Conservation (phyloP, 1,284 basidiomycete species). For the Anthracocystis setariae region DNA sequence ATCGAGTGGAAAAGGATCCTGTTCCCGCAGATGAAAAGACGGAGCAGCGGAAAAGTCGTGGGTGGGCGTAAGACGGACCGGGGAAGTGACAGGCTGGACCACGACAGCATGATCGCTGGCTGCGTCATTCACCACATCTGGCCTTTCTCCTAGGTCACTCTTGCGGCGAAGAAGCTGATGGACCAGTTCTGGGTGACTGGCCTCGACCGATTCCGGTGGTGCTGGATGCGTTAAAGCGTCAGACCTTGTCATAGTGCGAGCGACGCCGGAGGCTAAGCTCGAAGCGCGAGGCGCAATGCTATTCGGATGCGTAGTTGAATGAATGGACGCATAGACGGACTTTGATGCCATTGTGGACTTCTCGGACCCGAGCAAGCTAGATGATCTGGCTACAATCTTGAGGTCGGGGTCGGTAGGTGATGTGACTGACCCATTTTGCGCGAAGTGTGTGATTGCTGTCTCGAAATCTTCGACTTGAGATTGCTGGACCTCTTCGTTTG, state of each 20-base stretch:
- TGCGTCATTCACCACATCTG: constrained; percentile 22
- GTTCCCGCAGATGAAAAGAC: constrained; percentile 18
- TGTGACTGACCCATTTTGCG: constrained; percentile 8
- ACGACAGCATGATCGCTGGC: constrained; percentile 55
- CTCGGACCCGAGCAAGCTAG: constrained; percentile 38
- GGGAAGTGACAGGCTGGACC: constrained; percentile 23
- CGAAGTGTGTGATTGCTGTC: background rate
- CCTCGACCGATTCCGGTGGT: constrained; percentile 51
- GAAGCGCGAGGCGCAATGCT: constrained; percentile 26
- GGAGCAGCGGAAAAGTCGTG: constrained; percentile 9
- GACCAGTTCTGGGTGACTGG: constrained; percentile 45
- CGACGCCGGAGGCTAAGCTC: constrained; percentile 13
- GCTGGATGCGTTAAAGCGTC: constrained; percentile 50
- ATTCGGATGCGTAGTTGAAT: constrained; percentile 21
- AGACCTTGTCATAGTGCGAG: constrained; percentile 34
- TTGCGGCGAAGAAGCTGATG: constrained; percentile 53
- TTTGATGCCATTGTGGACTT: constrained; percentile 22
- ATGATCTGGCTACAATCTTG: constrained; percentile 33
- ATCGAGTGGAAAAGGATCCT: constrained; percentile 34
- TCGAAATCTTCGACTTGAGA: background rate
- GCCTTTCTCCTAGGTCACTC: constrained; percentile 33
- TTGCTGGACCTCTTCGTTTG: background rate
- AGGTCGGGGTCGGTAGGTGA: constrained; percentile 11
- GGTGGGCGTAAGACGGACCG: constrained; percentile 16
- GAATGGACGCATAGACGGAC: constrained; percentile 22